Evolutionary conservation across 2,329 filamentous ascomycete species (phyloP).

Genomic region (Phaeosphaeriaceae sp.): DNA sequence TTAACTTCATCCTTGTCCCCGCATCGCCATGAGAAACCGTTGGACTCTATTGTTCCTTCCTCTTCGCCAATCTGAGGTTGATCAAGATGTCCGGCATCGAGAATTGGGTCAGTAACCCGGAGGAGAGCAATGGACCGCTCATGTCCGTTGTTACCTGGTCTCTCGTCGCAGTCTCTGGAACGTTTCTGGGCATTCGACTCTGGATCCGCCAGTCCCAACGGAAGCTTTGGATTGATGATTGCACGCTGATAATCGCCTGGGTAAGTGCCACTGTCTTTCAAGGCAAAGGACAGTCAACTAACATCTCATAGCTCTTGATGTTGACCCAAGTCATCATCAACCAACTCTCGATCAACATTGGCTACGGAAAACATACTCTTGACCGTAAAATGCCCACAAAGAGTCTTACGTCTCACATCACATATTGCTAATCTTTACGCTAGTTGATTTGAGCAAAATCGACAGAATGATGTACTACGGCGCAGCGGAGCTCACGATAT

Average conservation of each 20-base stretch:
- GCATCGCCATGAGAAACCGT: neutral
- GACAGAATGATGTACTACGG: neutral
- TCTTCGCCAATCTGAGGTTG: neutral
- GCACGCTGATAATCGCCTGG: neutral
- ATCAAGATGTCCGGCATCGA: neutral
- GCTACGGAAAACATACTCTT: neutral
- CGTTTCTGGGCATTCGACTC: neutral
- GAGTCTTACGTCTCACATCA: neutral
- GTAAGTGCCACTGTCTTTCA: neutral
- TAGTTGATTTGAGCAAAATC: neutral
- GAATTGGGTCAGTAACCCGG: neutral
- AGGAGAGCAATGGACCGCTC: neutral
- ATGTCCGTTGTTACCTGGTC: neutral
- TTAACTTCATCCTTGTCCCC: neutral
- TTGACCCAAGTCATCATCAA: neutral
- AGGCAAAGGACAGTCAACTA: neutral
- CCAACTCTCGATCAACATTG: neutral
- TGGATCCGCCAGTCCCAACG: neutral
- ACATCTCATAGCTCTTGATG: neutral
- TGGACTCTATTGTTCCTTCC: neutral
- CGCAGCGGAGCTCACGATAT: neutral
- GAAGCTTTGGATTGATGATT: neutral
- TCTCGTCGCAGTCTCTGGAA: neutral
- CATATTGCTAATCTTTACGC: neutral
- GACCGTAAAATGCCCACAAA: neutral